A percentile compares a stretch with the other conserved stretches of the same genome.
phyloP scores from a whole-genome alignment of 2,329 filamentous ascomycete species.

The Colletotrichum orbiculare region DNA sequence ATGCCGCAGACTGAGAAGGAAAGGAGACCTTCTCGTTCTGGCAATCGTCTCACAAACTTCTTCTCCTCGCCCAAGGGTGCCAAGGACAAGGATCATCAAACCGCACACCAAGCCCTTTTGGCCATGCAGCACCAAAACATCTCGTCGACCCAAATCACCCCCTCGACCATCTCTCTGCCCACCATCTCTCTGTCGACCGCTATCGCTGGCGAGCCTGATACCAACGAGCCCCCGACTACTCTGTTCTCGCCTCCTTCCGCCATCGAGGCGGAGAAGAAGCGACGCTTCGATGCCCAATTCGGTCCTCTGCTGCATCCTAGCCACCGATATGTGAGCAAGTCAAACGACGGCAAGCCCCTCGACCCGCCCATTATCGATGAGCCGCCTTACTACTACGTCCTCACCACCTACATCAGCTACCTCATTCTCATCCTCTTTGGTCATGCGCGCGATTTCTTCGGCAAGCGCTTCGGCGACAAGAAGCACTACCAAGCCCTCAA shows the following conservation, averaged over 20 bases:
- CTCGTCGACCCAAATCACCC: slow-evolving; percentile 73
- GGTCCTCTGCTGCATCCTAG: slow-evolving; percentile 82
- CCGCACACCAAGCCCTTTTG: slow-evolving; percentile 74
- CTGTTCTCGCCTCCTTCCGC: slow-evolving; percentile 89
- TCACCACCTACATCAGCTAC: slow-evolving; percentile 99
- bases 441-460: slow-evolving; percentile 96
- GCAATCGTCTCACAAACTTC: slow-evolving; percentile 82
- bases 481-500: slow-evolving; percentile 85
- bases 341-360: slow-evolving; percentile 79
- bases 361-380: slow-evolving; percentile 91
- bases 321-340: slow-evolving; percentile 90
- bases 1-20: slow-evolving; percentile 63
- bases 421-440: slow-evolving; percentile 95
- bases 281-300: slow-evolving; percentile 88
- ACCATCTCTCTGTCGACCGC: slow-evolving; percentile 93
- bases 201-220: slow-evolving; percentile 77
- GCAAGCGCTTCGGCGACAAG: slow-evolving; percentile 90
- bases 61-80: slow-evolving; percentile 79
- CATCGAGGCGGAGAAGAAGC: slow-evolving; percentile 81
- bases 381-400: slow-evolving; percentile 94
- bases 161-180: slow-evolving; percentile 81
- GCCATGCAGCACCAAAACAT: slow-evolving; percentile 71
- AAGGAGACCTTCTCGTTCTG: slow-evolving; percentile 64
- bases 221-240: slow-evolving; percentile 77
- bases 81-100: slow-evolving; percentile 67